Evolutionary conservation across 2,329 filamentous ascomycete species (phyloP).

Genomic region (Hymenoscyphus infarciens): DNA sequence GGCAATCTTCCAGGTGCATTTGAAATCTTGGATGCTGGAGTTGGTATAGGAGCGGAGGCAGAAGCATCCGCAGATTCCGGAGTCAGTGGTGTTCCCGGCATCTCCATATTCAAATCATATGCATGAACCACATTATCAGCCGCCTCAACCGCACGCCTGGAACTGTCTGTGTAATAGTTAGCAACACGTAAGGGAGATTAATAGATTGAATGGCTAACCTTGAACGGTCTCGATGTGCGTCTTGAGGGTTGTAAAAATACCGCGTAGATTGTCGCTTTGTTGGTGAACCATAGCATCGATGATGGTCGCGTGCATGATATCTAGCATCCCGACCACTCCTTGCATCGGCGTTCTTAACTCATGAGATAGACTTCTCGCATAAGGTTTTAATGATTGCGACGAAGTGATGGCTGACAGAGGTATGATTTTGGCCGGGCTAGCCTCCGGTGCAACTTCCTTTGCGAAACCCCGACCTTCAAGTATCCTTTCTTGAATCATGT

Average conservation of each 20-base stretch:
- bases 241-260: constrained; percentile 59
- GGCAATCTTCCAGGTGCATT: not conserved
- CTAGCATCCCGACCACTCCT: constrained; percentile 71
- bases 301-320: constrained; percentile 72
- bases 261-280: constrained; percentile 46
- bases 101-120: constrained; percentile 71
- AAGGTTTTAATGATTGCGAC: constrained; percentile 65
- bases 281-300: constrained; percentile 59
- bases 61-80: constrained; percentile 20
- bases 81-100: constrained; percentile 57
- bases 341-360: constrained; percentile 73
- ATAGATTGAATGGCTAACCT: constrained; percentile 40
- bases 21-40: constrained; percentile 6
- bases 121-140: constrained; percentile 74
- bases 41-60: constrained; percentile 2
- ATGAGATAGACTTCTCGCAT: constrained; percentile 68
- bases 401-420: constrained; percentile 54
- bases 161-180: constrained; percentile 51
- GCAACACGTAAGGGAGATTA: constrained; percentile 1
- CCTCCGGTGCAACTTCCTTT: constrained; percentile 32
- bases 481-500: constrained; percentile 58
- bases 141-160: constrained; percentile 66
- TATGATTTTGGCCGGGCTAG: constrained; percentile 41
- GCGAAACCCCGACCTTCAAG: constrained; percentile 49
- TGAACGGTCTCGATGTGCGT: constrained; percentile 70